Evolutionary conservation across 2,329 filamentous ascomycete genomes (phyloP).

Genomic region (Tolypocladium ophioglossoides): DNA sequence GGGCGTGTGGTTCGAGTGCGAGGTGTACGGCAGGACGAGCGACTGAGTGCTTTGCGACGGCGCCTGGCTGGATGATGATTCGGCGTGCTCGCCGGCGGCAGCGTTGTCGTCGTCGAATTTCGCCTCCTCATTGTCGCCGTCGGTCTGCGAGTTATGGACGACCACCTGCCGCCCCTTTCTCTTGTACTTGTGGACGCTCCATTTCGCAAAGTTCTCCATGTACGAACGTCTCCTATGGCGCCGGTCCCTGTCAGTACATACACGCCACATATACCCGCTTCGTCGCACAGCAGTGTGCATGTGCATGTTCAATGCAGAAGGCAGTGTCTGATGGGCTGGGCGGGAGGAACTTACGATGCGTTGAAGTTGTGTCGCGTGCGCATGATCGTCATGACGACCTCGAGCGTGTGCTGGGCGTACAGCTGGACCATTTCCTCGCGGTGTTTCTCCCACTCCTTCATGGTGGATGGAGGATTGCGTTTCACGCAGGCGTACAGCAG

Average conservation of each 20-base stretch:
- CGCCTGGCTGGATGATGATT: background rate
- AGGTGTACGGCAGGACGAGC: background rate
- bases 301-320: background rate
- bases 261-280: background rate
- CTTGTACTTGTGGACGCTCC: conserved; percentile 37
- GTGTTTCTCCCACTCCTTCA: conserved; percentile 24
- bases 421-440: conserved; percentile 23
- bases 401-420: conserved; percentile 30
- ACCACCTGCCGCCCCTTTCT: conserved; percentile 19
- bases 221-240: conserved; percentile 31
- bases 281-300: background rate
- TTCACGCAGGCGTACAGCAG: background rate
- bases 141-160: background rate
- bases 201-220: conserved; percentile 34
- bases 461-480: background rate
- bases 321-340: background rate
- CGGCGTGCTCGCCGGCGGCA: background rate
- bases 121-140: background rate
- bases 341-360: background rate
- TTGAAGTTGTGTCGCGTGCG: conserved; percentile 5
- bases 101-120: background rate
- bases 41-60: background rate
- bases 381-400: conserved; percentile 31
- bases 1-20: background rate
- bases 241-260: background rate